Base-by-base conservation (phyloP, 1,284 basidiomycete genomes). In the Veloboletus limbatus region DNA sequence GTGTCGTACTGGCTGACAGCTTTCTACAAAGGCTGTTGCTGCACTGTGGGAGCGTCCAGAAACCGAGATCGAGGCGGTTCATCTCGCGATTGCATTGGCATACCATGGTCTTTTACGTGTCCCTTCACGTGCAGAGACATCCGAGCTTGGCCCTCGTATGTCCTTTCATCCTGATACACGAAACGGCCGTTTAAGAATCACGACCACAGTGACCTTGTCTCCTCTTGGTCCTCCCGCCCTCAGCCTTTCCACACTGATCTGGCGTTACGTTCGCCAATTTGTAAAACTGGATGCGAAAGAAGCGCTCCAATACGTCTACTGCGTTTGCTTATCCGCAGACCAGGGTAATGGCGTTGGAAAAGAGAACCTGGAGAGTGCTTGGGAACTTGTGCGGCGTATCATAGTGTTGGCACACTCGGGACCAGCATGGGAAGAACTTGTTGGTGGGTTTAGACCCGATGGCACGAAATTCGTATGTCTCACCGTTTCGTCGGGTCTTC, bases 301-400 rank as follows among this genome's bases (percentile, higher is more conserved):
- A 54, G 97, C 95, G 1, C 70, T 99, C 45, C 93, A 98, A 69
- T 99, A 99, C 60, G 88, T 97, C 30, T 96, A 95, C 64, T 88
- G 92, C 50, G 79, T 97, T 11, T 84, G 87, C 49, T 78, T 99
- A 11, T 81, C 81, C 21, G 76, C 86, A 8, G 93, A 97, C 61
- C 85, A 88, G 56, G 76, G 75, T 11, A 73, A 76, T 4, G 75
- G 73, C 3, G 73, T 88, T 2, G 92, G 92, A 13, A 82, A 81
- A 56, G 88, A 93, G 60, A 95, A 97, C 64, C 73, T 92, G 18
- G 85, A 91, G 58, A 78, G 72, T 30, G 88, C 92, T 11, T 91
- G 94, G 80, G 92, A 95, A 49, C 80, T 95, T 40, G 87, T 92
- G 5, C 76, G 92, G 34, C 81, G 92, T 48, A 86, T 98, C 52